Conservation (phyloP, 1,139 yeast species). For the Zygosaccharomyces pseudobailii region DNA sequence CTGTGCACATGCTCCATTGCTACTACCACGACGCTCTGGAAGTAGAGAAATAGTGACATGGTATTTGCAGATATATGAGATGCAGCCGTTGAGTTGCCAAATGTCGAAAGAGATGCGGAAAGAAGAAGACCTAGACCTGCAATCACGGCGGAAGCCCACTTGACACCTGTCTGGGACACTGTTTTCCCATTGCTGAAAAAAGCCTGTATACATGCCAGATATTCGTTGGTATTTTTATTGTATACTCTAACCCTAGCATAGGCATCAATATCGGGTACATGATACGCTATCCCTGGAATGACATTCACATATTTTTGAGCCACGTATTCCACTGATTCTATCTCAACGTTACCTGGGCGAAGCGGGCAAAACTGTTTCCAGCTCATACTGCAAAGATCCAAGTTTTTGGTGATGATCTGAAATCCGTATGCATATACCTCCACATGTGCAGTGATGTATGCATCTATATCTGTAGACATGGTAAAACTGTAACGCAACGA, state of each 20-base stretch:
- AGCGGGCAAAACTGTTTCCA: conserved; percentile 82
- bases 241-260: conserved; percentile 50
- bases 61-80: conserved; percentile 74
- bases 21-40: conserved; percentile 71
- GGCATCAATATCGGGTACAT: conserved; percentile 77
- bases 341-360: conserved; percentile 63
- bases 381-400: conserved; percentile 51
- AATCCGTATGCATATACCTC: conserved; percentile 76
- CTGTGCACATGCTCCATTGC: conserved; percentile 68
- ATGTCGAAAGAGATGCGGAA: conserved; percentile 64
- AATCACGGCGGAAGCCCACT: conserved; percentile 79
- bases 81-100: conserved; percentile 77
- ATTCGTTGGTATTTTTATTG: conserved; percentile 35
- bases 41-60: conserved; percentile 65
- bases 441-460: conserved; percentile 53
- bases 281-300: conserved; percentile 69
- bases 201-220: conserved; percentile 65
- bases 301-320: conserved; percentile 40
- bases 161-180: conserved; percentile 68
- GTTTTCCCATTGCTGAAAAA: conserved; percentile 68
- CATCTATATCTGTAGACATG: conserved; percentile 55
- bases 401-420: conserved; percentile 46
- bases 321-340: conserved; percentile 61
- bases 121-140: conserved; percentile 73
- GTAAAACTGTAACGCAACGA: conserved; percentile 59